Base-by-base conservation (phyloP, 202 grass and related monocot species). In the Thinopyrum obtusiflorum region DNA sequence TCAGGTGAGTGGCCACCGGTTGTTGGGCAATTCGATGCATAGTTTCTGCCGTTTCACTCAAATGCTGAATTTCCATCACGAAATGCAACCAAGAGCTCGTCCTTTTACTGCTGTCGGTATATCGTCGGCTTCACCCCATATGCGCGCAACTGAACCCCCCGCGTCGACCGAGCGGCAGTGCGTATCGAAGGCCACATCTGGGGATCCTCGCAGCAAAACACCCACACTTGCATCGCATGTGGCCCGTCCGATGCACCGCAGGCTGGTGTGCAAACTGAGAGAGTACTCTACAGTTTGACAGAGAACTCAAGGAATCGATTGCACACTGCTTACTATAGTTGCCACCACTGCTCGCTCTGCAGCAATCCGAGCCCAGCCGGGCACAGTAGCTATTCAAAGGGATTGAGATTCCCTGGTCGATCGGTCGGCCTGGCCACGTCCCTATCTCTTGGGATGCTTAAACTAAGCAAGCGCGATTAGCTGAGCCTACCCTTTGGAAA, bases 361-460 rank as follows among this genome's bases (percentile, higher is more conserved):
- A 79, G 44, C 70, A 78, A 66, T 86, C 67, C 61, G 84, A 18
- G 10, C 15, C 14, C 15, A 53, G 14, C 79, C 47, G 4, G 18
- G 53, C 53, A 55, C 14, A 49, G 46, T 55, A 7, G 17, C 6
- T 55, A 55, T 55, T 55, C 17, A 55, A 20, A 55, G 15, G 46
- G 4, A 13, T 49, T 6, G 49, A 53, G 49, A 55, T 18, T 55
- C 49, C 49, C 49, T 55, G 49, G 1, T 20, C 17, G 49, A 53
- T 53, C 49, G 49, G 15, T 2, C 49, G 49, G 49, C 4, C 15
- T 7, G 49, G 49, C 3, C 49, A 18, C 49, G 15, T 18, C 1
- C 61, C 17, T 12, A 0, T 18, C 49, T 6, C 1, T 65, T 39
- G 89, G 85, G 87, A 86, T 90, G 91, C 35, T 83, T 87, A 92